A percentile compares a stretch with the other conserved stretches of the same genome.
phyloP scores from a whole-genome alignment of 768 basidiomycete genomes.

The Naganishia onofrii region DNA sequence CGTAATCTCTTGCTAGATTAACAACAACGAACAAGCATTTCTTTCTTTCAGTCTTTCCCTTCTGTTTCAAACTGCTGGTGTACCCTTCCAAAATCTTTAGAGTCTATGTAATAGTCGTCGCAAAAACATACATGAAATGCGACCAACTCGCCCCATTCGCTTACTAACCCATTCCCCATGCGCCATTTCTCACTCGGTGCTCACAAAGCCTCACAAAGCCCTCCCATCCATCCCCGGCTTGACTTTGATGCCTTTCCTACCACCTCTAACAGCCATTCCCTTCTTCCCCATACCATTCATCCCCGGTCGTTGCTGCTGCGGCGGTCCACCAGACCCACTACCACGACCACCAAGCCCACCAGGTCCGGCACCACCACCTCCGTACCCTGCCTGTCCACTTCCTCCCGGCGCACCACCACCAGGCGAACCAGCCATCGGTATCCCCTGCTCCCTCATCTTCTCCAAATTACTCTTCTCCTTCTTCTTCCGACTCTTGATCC shows the following conservation, averaged over 20 bases:
- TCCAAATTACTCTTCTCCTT: constrained; percentile 29
- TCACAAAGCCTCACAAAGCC: background rate
- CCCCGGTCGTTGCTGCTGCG: background rate
- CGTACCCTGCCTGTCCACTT: background rate
- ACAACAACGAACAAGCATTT: too few species aligned
- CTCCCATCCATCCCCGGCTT: constrained; percentile 3
- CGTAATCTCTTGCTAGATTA: too few species aligned
- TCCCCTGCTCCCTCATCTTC: constrained; percentile 15
- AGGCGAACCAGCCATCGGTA: constrained; percentile 17
- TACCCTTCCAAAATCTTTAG: too few species aligned
- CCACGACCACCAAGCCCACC: constrained; percentile 11
- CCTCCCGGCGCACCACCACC: background rate
- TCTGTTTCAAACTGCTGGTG: too few species aligned
- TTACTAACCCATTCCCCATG: too few species aligned
- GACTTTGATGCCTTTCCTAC: constrained; percentile 15
- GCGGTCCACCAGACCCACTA: background rate
- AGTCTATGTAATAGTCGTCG: too few species aligned
- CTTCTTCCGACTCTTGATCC: constrained; percentile 36
- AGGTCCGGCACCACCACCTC: constrained; percentile 12
- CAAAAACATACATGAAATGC: too few species aligned
- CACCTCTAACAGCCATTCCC: constrained; percentile 14
- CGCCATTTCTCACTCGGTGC: too few species aligned
- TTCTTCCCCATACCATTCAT: constrained; percentile 21
- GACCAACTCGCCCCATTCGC: too few species aligned
- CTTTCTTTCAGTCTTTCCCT: too few species aligned